Base-by-base conservation (phyloP, 495 filamentous ascomycete species). In the Hypoxylon fuscum region DNA sequence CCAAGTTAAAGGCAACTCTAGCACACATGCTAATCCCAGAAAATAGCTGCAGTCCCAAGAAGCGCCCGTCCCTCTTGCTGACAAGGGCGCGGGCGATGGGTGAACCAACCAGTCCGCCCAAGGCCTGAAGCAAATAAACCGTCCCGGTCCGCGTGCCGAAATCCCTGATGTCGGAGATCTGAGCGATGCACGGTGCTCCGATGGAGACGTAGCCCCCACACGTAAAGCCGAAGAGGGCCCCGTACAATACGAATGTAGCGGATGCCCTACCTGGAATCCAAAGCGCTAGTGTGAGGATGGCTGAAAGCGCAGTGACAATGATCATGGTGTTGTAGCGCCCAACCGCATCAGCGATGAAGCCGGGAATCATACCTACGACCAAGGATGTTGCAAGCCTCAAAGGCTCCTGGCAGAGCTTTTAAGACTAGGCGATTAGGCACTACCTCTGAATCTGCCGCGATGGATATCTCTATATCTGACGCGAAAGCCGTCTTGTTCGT, bases 241-340 rank as follows among this genome's bases (percentile, higher is more conserved):
- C 79, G 71, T 87, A 90, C 15, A 85, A 68, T 52, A 93, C 85
- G 48, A 84, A 82, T 0, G 87, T 78, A 1, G 79, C 83, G 21
- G 73, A 74, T 2, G 72, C 74, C 1, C 74, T 75, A 14, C 57
- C 58, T 4, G 85, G 88, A 4, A 91, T 76, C 86, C 88, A 90
- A 0, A 91, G 74, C 11, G 83, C 85, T 2, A 92, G 76, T 1
- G 85, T 81, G 27, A 91, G 72, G 37, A 91, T 81, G n/a, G 77
- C 81, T 0, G 84, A 84, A 59, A 85, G 71, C 43, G 73, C 76
- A 0, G 81, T 79, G 65, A 85, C 87, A 23, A 84, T 42, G 32
- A 88, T 81, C 81, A 90, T 87, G 18, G 83, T 75, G 71, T 92
- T 92, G 74, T 83, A 91, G 14, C 86, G 82, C 1, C 90, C 90